Base-by-base conservation (phyloP, 1,139 yeast species). In the Insectozyma bohioensis region DNA sequence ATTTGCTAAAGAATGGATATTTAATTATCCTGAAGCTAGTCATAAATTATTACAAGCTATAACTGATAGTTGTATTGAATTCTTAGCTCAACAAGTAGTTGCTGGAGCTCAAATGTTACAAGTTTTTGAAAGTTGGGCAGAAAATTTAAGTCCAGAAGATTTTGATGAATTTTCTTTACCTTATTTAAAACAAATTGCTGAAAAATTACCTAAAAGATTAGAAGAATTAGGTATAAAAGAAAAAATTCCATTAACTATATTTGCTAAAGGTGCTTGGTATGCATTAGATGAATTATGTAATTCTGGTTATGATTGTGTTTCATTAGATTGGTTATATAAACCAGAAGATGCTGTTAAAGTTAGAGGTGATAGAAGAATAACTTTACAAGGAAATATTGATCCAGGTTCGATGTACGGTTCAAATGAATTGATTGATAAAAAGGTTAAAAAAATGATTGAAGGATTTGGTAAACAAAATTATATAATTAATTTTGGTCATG, bases 61-160 rank as follows among this genome's bases (percentile, higher is more conserved):
- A 43, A 84, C 97, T 13, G 94, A 87, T 44, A 88, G 87, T 25
- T 95, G 97, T 39, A 68, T 90, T 25, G 97, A 92, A 54, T 94
- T 90, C 51, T 72, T 92, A 53, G 95, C 95, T 4, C 86, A 84
- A 49, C 98, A 92, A 61, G 96, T 92, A 31, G 80, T 82, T 46
- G 98, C 98, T 2, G 98, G 98, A 43, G 97, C 97, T 18, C 98
- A 92, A 64, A 88, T 92, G 81, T 70, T 92, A 41, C 98, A 92
- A 61, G 87, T 92, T 20, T 92, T 92, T 54, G 98, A 92, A 54
- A 85, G 96, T 15, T 90, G 97, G 96, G 98, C 96, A 31, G 95
- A 97, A 36, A 97, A 92, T 61, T 72, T 92, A 41, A 94, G 95
- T 1, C 95, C 97, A 11, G 67, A 67, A 35, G 98, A 92, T 52